Evolutionary conservation across 768 basidiomycete species (phyloP).

Genomic region (Cytidiella melzeri): DNA sequence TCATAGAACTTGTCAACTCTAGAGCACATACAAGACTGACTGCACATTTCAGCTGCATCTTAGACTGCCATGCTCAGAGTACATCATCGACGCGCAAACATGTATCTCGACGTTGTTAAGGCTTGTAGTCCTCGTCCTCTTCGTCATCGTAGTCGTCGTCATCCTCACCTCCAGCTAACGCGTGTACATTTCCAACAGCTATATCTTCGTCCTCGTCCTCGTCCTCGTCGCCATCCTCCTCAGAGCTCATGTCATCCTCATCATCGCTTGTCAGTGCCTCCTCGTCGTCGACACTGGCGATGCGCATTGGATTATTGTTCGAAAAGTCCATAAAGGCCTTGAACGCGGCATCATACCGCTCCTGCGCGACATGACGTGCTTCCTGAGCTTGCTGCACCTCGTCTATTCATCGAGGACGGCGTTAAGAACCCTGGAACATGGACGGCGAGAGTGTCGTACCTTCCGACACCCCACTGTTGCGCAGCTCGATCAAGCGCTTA

Average conservation of each 20-base stretch:
- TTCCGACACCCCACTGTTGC: not conserved
- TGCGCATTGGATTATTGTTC: not conserved
- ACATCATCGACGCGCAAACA: no score
- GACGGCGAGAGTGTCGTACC: not conserved
- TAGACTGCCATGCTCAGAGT: no score
- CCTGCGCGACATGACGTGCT: not conserved
- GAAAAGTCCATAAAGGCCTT: not conserved
- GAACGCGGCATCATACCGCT: not conserved
- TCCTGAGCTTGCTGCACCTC: not conserved
- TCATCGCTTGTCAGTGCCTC: not conserved
- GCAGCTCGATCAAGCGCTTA: not conserved
- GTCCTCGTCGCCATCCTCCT: not conserved
- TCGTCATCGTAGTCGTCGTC: not conserved
- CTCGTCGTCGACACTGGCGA: not conserved
- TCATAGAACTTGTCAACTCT: no score
- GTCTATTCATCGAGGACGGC: not conserved
- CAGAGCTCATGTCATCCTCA: not conserved
- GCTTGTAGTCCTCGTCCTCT: not conserved
- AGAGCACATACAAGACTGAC: no score
- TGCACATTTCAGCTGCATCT: no score
- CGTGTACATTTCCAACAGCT: not conserved
- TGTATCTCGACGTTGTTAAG: no score
- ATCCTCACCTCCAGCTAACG: no score
- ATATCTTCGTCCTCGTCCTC: not conserved
- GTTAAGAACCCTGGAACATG: not conserved